Evolutionary conservation across 108 stramenopile genomes (phyloP).

Genomic region (Nitzschia sp.): DNA sequence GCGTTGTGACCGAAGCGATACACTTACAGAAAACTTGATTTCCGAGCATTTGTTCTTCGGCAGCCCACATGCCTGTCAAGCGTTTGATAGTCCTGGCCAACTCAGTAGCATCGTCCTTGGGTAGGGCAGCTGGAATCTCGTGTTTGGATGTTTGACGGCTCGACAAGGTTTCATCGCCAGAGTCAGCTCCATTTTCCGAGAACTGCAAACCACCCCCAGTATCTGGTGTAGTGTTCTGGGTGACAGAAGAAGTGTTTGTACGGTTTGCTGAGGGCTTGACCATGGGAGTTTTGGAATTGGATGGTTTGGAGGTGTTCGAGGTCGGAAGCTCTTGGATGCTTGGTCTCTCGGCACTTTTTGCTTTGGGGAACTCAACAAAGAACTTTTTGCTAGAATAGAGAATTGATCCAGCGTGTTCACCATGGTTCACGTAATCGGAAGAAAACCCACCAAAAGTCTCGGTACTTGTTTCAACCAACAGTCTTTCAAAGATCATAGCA

Average conservation of each 20-base stretch:
- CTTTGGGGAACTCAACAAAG: constrained; percentile 67
- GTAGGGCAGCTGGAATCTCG: constrained; percentile 41
- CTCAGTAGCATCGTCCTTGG: constrained; percentile 48
- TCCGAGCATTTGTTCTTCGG: constrained; percentile 74
- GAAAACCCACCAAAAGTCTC: constrained; percentile 60
- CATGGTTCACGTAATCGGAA: constrained; percentile 68
- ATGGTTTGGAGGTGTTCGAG: constrained; percentile 5
- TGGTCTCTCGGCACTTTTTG: constrained; percentile 9
- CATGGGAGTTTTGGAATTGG: constrained; percentile 22
- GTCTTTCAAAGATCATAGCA: constrained; percentile 67
- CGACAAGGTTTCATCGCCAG: constrained; percentile 15
- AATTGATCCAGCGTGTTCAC: constrained; percentile 50
- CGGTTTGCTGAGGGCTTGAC: background rate
- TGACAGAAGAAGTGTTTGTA: background rate
- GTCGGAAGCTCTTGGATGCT: constrained; percentile 14
- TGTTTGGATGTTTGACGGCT: background rate
- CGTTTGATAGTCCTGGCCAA: constrained; percentile 63
- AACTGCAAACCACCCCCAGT: constrained; percentile 28
- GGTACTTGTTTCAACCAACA: constrained; percentile 59
- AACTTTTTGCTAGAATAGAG: constrained; percentile 49
- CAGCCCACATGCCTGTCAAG: constrained; percentile 70
- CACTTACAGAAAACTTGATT: constrained; percentile 79
- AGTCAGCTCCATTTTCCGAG: constrained; percentile 26
- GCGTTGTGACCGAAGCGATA: background rate
- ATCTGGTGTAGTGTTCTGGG: background rate